Conservation (phyloP, 192 early-diverging fungal species). For the Backusella tuberculispora region DNA sequence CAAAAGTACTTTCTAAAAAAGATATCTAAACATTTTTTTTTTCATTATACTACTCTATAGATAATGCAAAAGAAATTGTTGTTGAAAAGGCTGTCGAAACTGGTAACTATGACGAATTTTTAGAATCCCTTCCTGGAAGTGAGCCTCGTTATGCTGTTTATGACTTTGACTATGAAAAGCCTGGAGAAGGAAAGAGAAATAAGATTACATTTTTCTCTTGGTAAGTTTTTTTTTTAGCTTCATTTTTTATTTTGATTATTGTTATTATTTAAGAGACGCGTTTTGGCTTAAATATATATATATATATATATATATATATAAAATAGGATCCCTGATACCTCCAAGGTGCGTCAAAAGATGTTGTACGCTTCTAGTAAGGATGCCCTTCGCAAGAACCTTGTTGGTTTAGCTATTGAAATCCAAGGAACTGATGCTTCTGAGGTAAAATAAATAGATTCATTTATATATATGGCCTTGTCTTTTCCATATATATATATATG, state of each 20-base stretch:
- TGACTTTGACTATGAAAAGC: conserved; percentile 79
- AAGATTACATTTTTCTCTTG: conserved; percentile 89
- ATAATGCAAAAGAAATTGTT: conserved; percentile 66
- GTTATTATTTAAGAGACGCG: too few relatives aligned
- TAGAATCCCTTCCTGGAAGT: conserved; percentile 60
- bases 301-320: too few relatives aligned
- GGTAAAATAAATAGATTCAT: too few relatives aligned
- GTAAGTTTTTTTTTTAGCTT: too few relatives aligned
- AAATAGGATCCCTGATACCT: conserved; percentile 75
- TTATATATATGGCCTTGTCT: too few relatives aligned
- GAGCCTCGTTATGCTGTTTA: conserved; percentile 88
- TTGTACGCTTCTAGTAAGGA: conserved; percentile 87
- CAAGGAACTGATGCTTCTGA: conserved; percentile 87
- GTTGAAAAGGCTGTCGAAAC: conserved; percentile 61
- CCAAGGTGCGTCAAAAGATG: conserved; percentile 86
- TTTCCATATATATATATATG: too few relatives aligned
- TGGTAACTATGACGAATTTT: conserved; percentile 71
- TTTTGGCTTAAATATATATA: too few relatives aligned
- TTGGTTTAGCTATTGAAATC: conserved; percentile 74
- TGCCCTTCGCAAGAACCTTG: conserved; percentile 70
- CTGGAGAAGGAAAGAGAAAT: conserved; percentile 70
- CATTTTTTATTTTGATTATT: too few relatives aligned
- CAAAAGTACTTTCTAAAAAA: too few relatives aligned
- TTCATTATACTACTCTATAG: conserved; percentile 13
- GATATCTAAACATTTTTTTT: too few relatives aligned